Evolutionary conservation across 148 eudicot genomes (phyloP), one percentile per base, ranked within the genome.

Genomic region (Pouteria glomerata): DNA sequence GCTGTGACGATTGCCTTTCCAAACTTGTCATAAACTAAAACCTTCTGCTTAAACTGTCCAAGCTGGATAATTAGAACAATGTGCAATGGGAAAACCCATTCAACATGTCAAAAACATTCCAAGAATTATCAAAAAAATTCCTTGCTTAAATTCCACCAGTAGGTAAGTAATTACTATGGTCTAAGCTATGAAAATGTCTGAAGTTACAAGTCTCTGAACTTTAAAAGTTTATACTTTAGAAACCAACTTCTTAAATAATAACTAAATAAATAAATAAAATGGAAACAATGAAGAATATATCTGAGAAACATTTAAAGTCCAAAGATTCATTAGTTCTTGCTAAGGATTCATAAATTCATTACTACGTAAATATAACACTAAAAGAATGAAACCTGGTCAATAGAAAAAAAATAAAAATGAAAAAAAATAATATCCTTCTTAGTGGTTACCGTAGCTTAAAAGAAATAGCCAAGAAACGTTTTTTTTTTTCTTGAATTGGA

Each of bases 11-110:
- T 71, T 34, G 97, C 96, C 64, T 78, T 89, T 68, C 97, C 90
- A 60, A 66, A 84, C 68, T 86, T 83, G 83, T 86, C 91, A 61
- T 79, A 69, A 67, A 85, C 81, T 3, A 89, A 47, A 50, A 33
- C 83, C 88, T 80, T 89, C 83, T 91, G 97, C 85, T 81, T 91
- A 72, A 85, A 95, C 98, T 91, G 93, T 73, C 74, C 80, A 77
- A 69, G 77, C 65, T 71, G 74, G 64, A 30, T 58, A 48, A 69
- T 86, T 69, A 85, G 78, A 57, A 71, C 10, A 42, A 27, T 44
- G 23, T 53, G 66, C 57, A 48, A 24, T 7, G 33, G 31, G 68
- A 51, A 69, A 61, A 33, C 23, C 72, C 74, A 51, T 21, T 21
- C 55, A 45, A 44, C 31, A 52, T 39, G 2, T 41, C 24, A 59